Percentiles rank a stretch among this genome's conserved stretches.
Evolutionary conservation across 805 yeast genomes (phyloP).

Genomic region (Myxozyma lipomycoides): DNA sequence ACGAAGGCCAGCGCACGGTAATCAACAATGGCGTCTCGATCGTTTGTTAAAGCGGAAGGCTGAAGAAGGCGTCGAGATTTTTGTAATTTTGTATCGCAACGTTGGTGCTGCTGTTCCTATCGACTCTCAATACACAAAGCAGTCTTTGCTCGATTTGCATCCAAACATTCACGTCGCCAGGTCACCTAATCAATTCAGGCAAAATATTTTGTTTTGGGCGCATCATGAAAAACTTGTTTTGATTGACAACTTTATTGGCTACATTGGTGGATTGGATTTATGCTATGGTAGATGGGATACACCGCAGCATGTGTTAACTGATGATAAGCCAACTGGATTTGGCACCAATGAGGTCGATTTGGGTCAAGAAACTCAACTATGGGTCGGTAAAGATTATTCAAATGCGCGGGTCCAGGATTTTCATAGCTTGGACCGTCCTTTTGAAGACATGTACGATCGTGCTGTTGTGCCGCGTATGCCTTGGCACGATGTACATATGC

Average conservation of each 20-base stretch:
- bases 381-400: slow-evolving; percentile 97
- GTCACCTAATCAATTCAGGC: slow-evolving; percentile 91
- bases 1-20: slow-evolving; percentile 91
- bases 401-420: slow-evolving; percentile 93
- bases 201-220: slow-evolving; percentile 96
- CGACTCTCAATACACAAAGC: slow-evolving; percentile 92
- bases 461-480: slow-evolving; percentile 87
- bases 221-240: slow-evolving; percentile 93
- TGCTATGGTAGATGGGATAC: slow-evolving; percentile 97
- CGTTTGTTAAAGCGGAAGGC: slow-evolving; percentile 85
- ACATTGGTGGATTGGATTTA: slow-evolving; percentile 91
- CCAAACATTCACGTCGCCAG: slow-evolving; percentile 84
- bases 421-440: slow-evolving; percentile 73
- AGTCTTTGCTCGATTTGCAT: slow-evolving; percentile 79
- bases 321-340: slow-evolving; percentile 47
- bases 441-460: slow-evolving; percentile 88
- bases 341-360: slow-evolving; percentile 31
- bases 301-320: slow-evolving; percentile 86
- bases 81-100: slow-evolving; percentile 86
- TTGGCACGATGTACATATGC: slow-evolving; percentile 99
- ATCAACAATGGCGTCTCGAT: slow-evolving; percentile 90
- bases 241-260: slow-evolving; percentile 82
- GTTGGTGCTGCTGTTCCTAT: slow-evolving; percentile 91
- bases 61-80: slow-evolving; percentile 89
- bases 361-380: slow-evolving; percentile 55